These are phyloP conservation scores for Laburnicola sp. DNA, from an alignment of 2,329 filamentous ascomycete genomes.

Conservation along the genomic window DNA sequence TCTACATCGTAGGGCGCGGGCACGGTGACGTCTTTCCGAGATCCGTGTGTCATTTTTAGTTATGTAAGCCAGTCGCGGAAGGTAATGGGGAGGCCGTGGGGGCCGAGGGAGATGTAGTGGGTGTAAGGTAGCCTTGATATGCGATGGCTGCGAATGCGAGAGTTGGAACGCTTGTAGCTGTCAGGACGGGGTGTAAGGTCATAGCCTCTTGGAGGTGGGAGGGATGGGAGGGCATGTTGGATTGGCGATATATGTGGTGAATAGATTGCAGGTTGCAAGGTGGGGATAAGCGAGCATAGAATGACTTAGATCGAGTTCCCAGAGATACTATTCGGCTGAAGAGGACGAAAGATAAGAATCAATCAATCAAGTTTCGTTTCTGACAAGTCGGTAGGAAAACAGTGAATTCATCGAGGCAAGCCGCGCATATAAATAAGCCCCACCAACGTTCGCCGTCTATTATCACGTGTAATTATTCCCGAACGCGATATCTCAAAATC, in stretches of 20 bases:
- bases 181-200: neutral
- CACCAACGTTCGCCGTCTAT: neutral
- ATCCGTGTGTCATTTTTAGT: conserved; percentile 2
- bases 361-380: too few relatives aligned
- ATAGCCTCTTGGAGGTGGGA: neutral
- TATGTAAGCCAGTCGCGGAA: conserved; percentile 3
- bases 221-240: neutral
- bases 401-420: too few relatives aligned
- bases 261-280: too few relatives aligned
- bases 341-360: too few relatives aligned
- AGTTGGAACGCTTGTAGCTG: neutral
- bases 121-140: neutral
- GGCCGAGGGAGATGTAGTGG: conserved; percentile 1
- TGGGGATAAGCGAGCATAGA: too few relatives aligned
- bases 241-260: neutral
- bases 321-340: too few relatives aligned
- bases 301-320: too few relatives aligned
- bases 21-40: conserved; percentile 4
- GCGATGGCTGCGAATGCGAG: conserved; percentile 1
- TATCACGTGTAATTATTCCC: neutral
- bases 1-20: conserved; percentile 5
- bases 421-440: too few relatives aligned
- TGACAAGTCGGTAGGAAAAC: too few relatives aligned
- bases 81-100: conserved; percentile 1
- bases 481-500: too few relatives aligned